Base-by-base conservation (phyloP, 2,329 filamentous ascomycete genomes). In the Hymenoscyphus occultus region DNA sequence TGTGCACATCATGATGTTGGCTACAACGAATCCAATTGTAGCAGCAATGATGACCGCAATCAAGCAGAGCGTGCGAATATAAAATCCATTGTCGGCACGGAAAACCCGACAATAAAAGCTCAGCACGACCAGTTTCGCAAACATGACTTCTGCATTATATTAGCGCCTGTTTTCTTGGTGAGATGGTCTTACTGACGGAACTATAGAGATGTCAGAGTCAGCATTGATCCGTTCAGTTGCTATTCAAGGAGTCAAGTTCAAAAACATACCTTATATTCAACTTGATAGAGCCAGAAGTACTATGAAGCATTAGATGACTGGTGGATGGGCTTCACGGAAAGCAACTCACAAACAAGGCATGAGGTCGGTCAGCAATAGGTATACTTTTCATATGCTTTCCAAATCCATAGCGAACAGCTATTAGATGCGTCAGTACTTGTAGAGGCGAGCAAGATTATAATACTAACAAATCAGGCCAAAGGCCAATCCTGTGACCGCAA, bases 271-370 rank as follows among this genome's bases (percentile, higher is more conserved):
- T 60, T 60, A 16, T 60, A 60, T 39, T 60, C 58, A 39, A 60
- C 42, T 45, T 60, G 58, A 42, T 60, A 60, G 5, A 60, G n/a
- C 58, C 58, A 60, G 39, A 60, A 60, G 39, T 31, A 60, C 58
- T 60, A 13, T 5, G 9, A 58, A 31, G 39, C 7, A 12, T 60
- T 60, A 45, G 58, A 16, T 14, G n/a, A 51, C 5, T 22, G 35
- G 16, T 7, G 16, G 19, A 60, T 14, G 9, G n/a, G 9, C 19
- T 28, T 16, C 9, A 22, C 13, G 31, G 12, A 31, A 16, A 28
- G 22, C 14, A 31, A 42, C 58, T 42, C 45, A 60, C 58, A 60
- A 40, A 45, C 58, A 60, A 13, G 2, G 58, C 58, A 19, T 51
- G 19, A 10, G 45, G 45, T 22, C n/a, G 45, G 22, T 60, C 16